Evolutionary conservation across 805 yeast genomes (phyloP).

Genomic region (Myxozyma monticola): DNA sequence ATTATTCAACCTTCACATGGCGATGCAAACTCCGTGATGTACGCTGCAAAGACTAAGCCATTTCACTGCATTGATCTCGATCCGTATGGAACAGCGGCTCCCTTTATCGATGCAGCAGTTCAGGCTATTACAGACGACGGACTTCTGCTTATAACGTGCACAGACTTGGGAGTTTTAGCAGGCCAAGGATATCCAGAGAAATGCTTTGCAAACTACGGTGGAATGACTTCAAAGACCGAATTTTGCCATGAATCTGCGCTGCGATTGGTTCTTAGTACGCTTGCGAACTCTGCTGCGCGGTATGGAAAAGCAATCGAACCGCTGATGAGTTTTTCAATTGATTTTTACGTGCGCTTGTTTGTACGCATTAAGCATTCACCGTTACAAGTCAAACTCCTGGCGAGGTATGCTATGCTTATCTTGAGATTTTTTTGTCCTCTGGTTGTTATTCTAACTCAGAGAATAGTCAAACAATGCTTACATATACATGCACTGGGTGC

Average conservation of each 20-base stretch:
- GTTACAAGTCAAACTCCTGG: slow-evolving; percentile 73
- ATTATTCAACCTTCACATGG: slow-evolving; percentile 71
- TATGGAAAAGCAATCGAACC: slow-evolving; percentile 89
- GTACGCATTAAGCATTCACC: slow-evolving; percentile 78
- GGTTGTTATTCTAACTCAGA: background rate
- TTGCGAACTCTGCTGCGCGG: slow-evolving; percentile 83
- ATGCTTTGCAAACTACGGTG: slow-evolving; percentile 93
- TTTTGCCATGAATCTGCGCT: slow-evolving; percentile 92
- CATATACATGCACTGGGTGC: slow-evolving; percentile 87
- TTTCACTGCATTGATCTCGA: slow-evolving; percentile 91
- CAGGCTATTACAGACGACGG: slow-evolving; percentile 85
- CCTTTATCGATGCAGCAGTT: slow-evolving; percentile 89
- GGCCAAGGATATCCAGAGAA: slow-evolving; percentile 97
- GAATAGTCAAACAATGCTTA: slow-evolving; percentile 65
- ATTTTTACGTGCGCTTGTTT: slow-evolving; percentile 86
- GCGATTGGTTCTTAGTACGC: slow-evolving; percentile 73
- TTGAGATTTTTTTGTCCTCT: background rate
- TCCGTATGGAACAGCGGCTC: slow-evolving; percentile 97
- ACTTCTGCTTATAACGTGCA: slow-evolving; percentile 84
- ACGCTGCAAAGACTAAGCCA: slow-evolving; percentile 39
- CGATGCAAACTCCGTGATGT: slow-evolving; percentile 89
- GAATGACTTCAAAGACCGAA: slow-evolving; percentile 76
- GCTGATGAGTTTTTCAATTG: slow-evolving; percentile 78
- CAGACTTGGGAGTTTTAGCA: slow-evolving; percentile 93
- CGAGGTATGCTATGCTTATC: slow-evolving; percentile 35